Base-by-base conservation (phyloP, 805 yeast genomes). In the Wickerhamomyces xylosicus region DNA sequence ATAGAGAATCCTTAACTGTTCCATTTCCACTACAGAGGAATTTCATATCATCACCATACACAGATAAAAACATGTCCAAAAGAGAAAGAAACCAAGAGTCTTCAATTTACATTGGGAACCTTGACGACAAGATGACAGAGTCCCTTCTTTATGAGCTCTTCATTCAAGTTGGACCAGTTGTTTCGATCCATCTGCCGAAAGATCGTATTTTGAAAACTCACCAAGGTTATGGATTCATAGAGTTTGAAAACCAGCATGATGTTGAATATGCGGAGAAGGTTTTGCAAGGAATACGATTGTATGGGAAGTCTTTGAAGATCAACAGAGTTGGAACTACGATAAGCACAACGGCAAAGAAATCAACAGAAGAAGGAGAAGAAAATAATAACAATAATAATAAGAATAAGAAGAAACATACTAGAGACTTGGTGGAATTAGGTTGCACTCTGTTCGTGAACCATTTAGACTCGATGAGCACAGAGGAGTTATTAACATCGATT, bases 221-320 rank as follows among this genome's bases (percentile, higher is more conserved):
- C 50, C 94, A 82, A 51, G 97, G 97, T 5, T 90, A 67, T 62
- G 97, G 95, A 9, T 90, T 92, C 60, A 81, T 83, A 2, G 92
- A 85, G 53, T 79, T 83, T 50, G 59, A 63, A 37, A 62, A 66
- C 14, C 59, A 62, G 3, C 64, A 60, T 16, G 96, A 86, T 48
- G 80, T 82, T 0, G 80, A 77, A 8, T 90, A 87, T 54, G 85
- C 78, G 1, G 58, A 71, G 28, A 67, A 72, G 41, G 58, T 83
- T 1, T 56, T 85, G 53, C 64, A 70, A 42, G 87, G 86, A 6
- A 61, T 77, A 2, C 61, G 72, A 31, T 58, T 89, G 35, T 84
- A 57, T 53, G 84, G 79, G 2, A 74, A 79, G 48, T 62, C 70
- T 2, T 47, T 89, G 22, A 71, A 75, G 42, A 69, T 85, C 39